Evolutionary conservation across 2,329 filamentous ascomycete genomes (phyloP).

Genomic region (Aureobasidium sp.): DNA sequence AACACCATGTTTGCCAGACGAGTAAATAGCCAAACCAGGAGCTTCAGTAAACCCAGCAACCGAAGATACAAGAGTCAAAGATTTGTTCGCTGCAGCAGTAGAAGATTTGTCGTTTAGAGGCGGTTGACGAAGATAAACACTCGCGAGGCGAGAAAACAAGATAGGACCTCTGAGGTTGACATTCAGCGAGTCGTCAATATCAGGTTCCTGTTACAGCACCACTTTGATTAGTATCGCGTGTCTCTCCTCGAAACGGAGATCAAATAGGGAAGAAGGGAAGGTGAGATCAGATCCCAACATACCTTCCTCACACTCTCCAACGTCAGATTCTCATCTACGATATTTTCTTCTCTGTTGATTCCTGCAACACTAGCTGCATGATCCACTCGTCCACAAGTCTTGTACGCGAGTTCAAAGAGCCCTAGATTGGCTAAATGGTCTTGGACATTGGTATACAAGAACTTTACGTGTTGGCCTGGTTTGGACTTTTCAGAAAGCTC

Average conservation of each 20-base stretch:
- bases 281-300: constrained; percentile 11
- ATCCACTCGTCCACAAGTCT: constrained; percentile 42
- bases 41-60: constrained; percentile 45
- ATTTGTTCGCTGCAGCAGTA: constrained; percentile 32
- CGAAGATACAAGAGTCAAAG: constrained; percentile 39
- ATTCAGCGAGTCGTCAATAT: constrained; percentile 36
- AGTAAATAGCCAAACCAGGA: constrained; percentile 43
- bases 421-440: constrained; percentile 40
- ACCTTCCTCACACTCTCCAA: constrained; percentile 38
- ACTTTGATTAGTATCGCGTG: neutral
- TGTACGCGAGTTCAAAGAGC: constrained; percentile 41
- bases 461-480: constrained; percentile 26
- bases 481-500: constrained; percentile 22
- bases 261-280: no score
- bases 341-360: constrained; percentile 38
- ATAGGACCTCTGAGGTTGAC: constrained; percentile 44
- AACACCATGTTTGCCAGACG: constrained; percentile 45
- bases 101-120: constrained; percentile 19
- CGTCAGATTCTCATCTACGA: constrained; percentile 40
- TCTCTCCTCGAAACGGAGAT: no score
- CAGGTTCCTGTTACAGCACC: constrained; percentile 18
- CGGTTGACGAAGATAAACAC: constrained; percentile 43
- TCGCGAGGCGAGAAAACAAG: constrained; percentile 43
- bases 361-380: constrained; percentile 45
- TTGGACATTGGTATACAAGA: constrained; percentile 40